phyloP scores from a whole-genome alignment of 2,329 filamentous ascomycete species.

The Neocucurbitaria cava region DNA sequence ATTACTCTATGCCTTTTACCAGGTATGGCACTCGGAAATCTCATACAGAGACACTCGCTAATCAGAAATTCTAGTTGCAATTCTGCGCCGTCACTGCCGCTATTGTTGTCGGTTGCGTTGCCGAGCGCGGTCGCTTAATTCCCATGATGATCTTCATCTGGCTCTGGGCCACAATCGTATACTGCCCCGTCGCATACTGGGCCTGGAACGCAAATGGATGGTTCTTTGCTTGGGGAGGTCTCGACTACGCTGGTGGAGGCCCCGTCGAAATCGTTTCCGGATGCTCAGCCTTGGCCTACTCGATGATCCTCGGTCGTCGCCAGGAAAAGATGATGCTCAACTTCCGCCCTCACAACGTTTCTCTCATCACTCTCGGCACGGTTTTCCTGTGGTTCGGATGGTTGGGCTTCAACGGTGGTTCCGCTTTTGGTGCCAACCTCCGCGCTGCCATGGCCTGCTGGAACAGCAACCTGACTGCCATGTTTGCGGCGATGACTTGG shows the following conservation, averaged over 20 bases:
- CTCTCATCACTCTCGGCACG: conserved; percentile 93
- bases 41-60: conserved; percentile 7
- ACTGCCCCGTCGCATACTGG: conserved; percentile 97
- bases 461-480: conserved; percentile 94
- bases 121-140: conserved; percentile 90
- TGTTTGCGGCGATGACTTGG: conserved; percentile 93
- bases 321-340: conserved; percentile 99
- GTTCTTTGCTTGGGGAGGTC: conserved; percentile 86
- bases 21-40: conserved; percentile 60
- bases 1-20: conserved; percentile 92
- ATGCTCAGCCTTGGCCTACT: conserved; percentile 92
- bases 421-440: conserved; percentile 90
- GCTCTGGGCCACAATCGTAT: conserved; percentile 95
- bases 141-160: conserved; percentile 96
- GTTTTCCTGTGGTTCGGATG: conserved; percentile 98
- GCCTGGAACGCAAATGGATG: conserved; percentile 95
- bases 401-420: conserved; percentile 98
- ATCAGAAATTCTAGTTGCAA: conserved; percentile 73
- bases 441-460: conserved; percentile 96
- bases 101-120: conserved; percentile 89
- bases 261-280: conserved; percentile 98
- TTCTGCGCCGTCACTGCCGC: conserved; percentile 93
- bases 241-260: conserved; percentile 95
- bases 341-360: conserved; percentile 99
- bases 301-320: conserved; percentile 90